A percentile compares a stretch with the other conserved stretches of the same genome.
Evolutionary conservation across 2,329 filamentous ascomycete species (phyloP).

Genomic region (Blastomyces silverae): DNA sequence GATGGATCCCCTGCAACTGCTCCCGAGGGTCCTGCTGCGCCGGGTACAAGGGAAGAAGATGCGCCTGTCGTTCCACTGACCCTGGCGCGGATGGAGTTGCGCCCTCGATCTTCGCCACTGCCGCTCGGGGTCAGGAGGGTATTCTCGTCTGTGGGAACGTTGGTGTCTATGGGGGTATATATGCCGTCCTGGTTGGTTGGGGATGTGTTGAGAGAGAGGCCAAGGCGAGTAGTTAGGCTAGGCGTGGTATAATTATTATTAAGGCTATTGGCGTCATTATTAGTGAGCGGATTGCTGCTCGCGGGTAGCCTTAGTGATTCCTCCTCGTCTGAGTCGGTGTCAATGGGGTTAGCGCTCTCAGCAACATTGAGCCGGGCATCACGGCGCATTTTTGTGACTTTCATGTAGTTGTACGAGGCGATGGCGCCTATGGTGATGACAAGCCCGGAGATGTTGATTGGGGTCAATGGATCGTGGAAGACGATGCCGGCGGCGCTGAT

Average conservation of each 20-base stretch:
- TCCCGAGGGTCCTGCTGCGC: background rate
- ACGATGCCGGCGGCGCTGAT: conserved; percentile 81
- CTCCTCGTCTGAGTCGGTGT: conserved; percentile 18
- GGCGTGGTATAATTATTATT: conserved; percentile 6
- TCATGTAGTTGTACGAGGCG: conserved; percentile 86
- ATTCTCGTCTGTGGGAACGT: background rate
- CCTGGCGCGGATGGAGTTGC: conserved; percentile 4
- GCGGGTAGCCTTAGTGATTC: conserved; percentile 1
- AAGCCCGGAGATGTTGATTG: conserved; percentile 79
- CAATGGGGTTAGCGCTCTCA: conserved; percentile 23
- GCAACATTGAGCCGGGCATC: conserved; percentile 54
- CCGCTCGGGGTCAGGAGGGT: background rate
- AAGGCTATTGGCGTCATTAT: background rate
- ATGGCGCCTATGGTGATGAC: conserved; percentile 86
- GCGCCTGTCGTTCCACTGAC: background rate
- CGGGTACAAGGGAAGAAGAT: background rate
- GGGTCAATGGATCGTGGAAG: conserved; percentile 80
- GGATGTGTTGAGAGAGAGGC: background rate
- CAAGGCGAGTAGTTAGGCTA: conserved; percentile 7
- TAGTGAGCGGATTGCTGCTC: background rate
- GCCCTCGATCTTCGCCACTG: background rate
- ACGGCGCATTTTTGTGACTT: conserved; percentile 78
- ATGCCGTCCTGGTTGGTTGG: background rate
- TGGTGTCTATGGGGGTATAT: conserved; percentile 12
- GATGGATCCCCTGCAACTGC: background rate